Conservation (phyloP, 1,139 yeast genomes). For the Suhomyces ambrosiae region DNA sequence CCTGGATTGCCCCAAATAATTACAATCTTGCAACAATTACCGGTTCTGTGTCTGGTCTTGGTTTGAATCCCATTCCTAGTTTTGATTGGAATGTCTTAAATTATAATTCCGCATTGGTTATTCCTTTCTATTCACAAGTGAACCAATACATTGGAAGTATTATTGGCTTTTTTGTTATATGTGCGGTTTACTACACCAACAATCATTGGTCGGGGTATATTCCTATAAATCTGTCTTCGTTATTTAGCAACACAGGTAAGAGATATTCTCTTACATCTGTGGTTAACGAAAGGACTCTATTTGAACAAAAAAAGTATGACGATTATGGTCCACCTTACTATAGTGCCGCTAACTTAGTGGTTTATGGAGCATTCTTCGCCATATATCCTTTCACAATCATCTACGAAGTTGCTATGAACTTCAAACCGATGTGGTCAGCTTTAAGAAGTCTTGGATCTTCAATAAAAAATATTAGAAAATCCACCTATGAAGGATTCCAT, state of each 20-base stretch:
- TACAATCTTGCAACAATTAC: constrained; percentile 54
- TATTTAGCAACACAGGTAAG: constrained; percentile 20
- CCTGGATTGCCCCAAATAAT: constrained; percentile 39
- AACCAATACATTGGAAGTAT: constrained; percentile 40
- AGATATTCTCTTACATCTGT: constrained; percentile 16
- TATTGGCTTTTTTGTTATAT: constrained; percentile 34
- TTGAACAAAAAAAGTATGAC: constrained; percentile 20
- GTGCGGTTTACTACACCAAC: constrained; percentile 30
- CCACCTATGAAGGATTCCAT: constrained; percentile 22
- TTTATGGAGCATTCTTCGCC: constrained; percentile 39
- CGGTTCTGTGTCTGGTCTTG: constrained; percentile 54
- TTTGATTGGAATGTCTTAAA: constrained; percentile 52
- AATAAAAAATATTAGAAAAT: constrained; percentile 13
- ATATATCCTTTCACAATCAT: constrained; percentile 19
- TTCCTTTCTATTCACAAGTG: constrained; percentile 37
- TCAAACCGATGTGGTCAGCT: constrained; percentile 13
- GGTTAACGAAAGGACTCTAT: constrained; percentile 15
- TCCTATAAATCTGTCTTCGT: constrained; percentile 18
- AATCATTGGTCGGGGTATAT: constrained; percentile 20
- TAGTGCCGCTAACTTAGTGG: constrained; percentile 44
- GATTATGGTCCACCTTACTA: constrained; percentile 48
- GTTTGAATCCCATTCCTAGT: constrained; percentile 55
- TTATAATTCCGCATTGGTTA: constrained; percentile 19
- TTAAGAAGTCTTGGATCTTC: constrained; percentile 9
- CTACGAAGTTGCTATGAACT: constrained; percentile 16